Conservation (phyloP, 2,329 filamentous ascomycete species). For the Sarocladium brachiariae region DNA sequence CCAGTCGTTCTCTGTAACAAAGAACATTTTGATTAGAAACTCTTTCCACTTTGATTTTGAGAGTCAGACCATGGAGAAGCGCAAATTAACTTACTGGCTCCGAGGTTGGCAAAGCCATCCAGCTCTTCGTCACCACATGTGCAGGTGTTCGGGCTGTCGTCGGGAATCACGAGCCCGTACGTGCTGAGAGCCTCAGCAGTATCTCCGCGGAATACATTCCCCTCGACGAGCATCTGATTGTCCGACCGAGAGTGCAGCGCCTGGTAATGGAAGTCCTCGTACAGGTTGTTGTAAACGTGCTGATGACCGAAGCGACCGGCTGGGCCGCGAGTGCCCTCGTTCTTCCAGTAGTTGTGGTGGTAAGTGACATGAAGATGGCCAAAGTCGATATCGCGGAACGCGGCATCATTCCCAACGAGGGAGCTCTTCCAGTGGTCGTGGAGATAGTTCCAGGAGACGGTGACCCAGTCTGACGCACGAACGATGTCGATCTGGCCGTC, state of each 20-base stretch:
- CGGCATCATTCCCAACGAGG: constrained; percentile 33
- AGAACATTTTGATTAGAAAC: no score
- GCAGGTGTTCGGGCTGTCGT: constrained; percentile 46
- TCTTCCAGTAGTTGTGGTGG: constrained; percentile 42
- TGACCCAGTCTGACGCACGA: constrained; percentile 37
- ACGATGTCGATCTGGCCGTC: constrained; percentile 41
- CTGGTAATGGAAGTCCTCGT: constrained; percentile 39
- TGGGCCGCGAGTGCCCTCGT: constrained; percentile 38
- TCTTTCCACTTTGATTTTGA: no score
- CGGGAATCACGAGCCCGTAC: constrained; percentile 48
- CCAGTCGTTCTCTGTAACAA: constrained; percentile 36
- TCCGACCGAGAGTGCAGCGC: constrained; percentile 41
- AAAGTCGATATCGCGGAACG: constrained; percentile 31
- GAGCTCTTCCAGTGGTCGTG: constrained; percentile 42
- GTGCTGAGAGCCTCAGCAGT: constrained; percentile 44
- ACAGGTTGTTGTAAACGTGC: constrained; percentile 43
- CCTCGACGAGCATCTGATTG: constrained; percentile 42
- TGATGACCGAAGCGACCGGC: constrained; percentile 42
- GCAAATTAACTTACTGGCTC: constrained; percentile 34
- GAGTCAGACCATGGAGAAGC: neutral
- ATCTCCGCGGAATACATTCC: constrained; percentile 39
- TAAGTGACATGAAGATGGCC: constrained; percentile 41
- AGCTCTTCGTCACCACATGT: constrained; percentile 46
- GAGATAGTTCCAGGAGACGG: constrained; percentile 42
- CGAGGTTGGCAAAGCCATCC: constrained; percentile 47